phyloP scores from a whole-genome alignment of 257 asterid species.

The Forsythia suspensa region DNA sequence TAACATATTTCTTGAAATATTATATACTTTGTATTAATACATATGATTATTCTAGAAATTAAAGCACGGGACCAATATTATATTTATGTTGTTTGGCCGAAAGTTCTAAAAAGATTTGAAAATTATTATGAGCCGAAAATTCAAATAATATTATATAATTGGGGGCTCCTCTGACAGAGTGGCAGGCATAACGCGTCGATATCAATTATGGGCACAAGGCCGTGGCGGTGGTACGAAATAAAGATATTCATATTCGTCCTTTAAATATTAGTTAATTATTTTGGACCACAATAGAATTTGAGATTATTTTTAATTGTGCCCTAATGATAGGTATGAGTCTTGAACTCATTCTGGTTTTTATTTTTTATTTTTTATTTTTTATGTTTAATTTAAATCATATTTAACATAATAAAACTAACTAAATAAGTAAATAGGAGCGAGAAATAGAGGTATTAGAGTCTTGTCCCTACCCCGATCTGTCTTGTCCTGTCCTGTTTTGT shows the following conservation, averaged over 20 bases:
- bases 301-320: not conserved
- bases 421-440: too few relatives aligned
- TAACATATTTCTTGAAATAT: too few relatives aligned
- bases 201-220: not conserved
- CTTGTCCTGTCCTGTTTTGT: too few relatives aligned
- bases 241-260: not conserved
- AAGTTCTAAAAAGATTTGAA: conserved; percentile 14
- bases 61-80: too few relatives aligned
- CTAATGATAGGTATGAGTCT: not conserved
- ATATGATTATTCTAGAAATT: too few relatives aligned
- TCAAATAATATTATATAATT: not conserved
- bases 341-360: too few relatives aligned
- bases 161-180: not conserved
- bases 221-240: not conserved
- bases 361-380: too few relatives aligned
- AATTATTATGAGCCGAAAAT: not conserved
- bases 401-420: too few relatives aligned
- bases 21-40: too few relatives aligned
- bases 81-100: conserved; percentile 16
- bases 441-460: too few relatives aligned
- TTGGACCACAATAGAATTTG: not conserved
- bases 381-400: too few relatives aligned
- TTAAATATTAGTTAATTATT: not conserved
- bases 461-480: too few relatives aligned
- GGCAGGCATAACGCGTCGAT: not conserved